Evolutionary conservation across 192 early-diverging fungal species (phyloP).

Genomic region (Umbelopsis sp.): DNA sequence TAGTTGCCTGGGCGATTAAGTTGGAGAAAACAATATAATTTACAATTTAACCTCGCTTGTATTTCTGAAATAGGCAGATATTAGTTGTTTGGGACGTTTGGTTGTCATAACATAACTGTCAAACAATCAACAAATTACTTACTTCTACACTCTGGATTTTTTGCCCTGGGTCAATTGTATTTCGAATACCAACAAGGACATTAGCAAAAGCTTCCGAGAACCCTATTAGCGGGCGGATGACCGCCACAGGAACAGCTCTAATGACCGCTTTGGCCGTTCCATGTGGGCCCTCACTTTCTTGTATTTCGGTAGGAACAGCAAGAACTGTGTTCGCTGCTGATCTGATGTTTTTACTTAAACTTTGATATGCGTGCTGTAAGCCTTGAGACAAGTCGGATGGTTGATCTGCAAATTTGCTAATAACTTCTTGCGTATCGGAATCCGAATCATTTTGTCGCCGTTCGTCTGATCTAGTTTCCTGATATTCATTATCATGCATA

Average conservation of each 20-base stretch:
- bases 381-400: conserved; percentile 41
- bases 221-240: conserved; percentile 95
- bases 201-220: conserved; percentile 92
- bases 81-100: background rate
- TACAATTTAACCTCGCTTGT: conserved; percentile 16
- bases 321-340: conserved; percentile 87
- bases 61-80: conserved; percentile 19
- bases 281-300: conserved; percentile 55
- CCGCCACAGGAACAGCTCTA: conserved; percentile 84
- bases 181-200: conserved; percentile 87
- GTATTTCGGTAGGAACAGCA: conserved; percentile 85
- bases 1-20: too few species aligned
- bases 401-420: conserved; percentile 86
- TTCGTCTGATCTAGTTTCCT: background rate
- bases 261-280: conserved; percentile 68
- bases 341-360: conserved; percentile 77
- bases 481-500: background rate
- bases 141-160: conserved; percentile 80
- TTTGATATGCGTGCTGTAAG: conserved; percentile 78
- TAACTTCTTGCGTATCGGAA: conserved; percentile 29
- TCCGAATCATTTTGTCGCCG: conserved; percentile 16
- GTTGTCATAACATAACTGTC: background rate
- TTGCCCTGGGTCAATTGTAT: conserved; percentile 84
- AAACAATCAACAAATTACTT: conserved; percentile 27
- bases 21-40: background rate